These are phyloP conservation scores for Chaetomiaceae sp. DNA, from an alignment of 2,329 filamentous ascomycete species.

Conservation along the genomic window DNA sequence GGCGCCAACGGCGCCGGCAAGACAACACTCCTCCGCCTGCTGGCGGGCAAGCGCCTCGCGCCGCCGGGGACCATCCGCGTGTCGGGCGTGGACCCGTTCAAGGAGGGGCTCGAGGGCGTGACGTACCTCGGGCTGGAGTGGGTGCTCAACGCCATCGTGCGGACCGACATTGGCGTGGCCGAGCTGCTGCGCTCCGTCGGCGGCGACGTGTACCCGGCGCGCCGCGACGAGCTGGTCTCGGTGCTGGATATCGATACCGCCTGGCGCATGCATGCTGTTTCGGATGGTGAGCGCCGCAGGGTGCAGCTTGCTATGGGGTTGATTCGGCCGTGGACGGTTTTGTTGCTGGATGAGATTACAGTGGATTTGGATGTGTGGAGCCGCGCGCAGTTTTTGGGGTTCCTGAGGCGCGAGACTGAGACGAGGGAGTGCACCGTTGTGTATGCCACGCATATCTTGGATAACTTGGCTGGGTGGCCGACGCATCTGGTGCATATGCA, in stretches of 20 bases:
- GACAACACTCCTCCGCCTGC: slow-evolving; percentile 88
- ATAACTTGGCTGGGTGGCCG: slow-evolving; percentile 92
- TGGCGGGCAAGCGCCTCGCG: slow-evolving; percentile 91
- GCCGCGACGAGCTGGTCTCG: slow-evolving; percentile 77
- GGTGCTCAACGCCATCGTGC: slow-evolving; percentile 95
- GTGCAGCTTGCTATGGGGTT: slow-evolving; percentile 97
- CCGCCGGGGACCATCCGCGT: slow-evolving; percentile 70
- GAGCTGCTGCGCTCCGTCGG: slow-evolving; percentile 83
- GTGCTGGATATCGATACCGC: slow-evolving; percentile 88
- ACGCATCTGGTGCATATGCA: slow-evolving; percentile 96
- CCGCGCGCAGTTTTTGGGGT: slow-evolving; percentile 77
- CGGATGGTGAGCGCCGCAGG: slow-evolving; percentile 82
- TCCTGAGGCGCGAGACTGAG: slow-evolving; percentile 84
- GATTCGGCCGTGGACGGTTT: slow-evolving; percentile 81
- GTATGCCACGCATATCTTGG: slow-evolving; percentile 95
- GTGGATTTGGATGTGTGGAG: slow-evolving; percentile 90
- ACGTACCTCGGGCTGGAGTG: slow-evolving; percentile 97
- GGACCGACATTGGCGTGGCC: slow-evolving; percentile 86
- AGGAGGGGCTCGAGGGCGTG: slow-evolving; percentile 82
- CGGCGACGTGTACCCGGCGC: slow-evolving; percentile 73
- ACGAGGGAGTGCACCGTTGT: slow-evolving; percentile 80
- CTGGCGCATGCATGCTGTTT: slow-evolving; percentile 96
- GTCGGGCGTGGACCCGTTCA: slow-evolving; percentile 85
- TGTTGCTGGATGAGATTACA: slow-evolving; percentile 93
- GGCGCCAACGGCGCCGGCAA: slow-evolving; percentile 97